Base-by-base conservation (phyloP, 495 filamentous ascomycete genomes). In the Aspergillus biplanus region DNA sequence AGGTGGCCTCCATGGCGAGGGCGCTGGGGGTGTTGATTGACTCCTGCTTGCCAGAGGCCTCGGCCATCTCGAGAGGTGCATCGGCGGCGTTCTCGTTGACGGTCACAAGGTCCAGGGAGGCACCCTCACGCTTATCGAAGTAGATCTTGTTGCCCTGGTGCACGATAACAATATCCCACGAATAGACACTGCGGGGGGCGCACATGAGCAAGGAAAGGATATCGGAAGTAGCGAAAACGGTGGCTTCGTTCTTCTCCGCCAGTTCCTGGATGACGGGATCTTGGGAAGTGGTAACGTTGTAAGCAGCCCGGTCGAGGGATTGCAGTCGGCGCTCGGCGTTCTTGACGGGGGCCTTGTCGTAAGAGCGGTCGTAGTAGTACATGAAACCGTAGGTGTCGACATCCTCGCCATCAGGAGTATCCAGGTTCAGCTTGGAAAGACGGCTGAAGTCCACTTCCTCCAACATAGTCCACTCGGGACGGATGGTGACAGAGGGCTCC, bases 191-290 rank as follows among this genome's bases (percentile, higher is more conserved):
- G 59, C 95, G 88, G 44, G 96, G 90, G 18, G 95, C 88, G 77
- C 96, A 98, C 95, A 99, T 99, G 67, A 99, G 88, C 94, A 97
- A 97, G 59, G 93, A 97, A 56, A 99, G 86, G 69, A 98, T 93
- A 76, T 89, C 96, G 74, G 97, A 92, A 11, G 94, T 97, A 61
- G 96, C 93, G 73, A 99, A 99, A 68, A 99, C 92, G 65, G 92
- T 96, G 15, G 94, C 95, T 75, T 97, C 92, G 71, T 97, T 89
- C 85, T 96, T 96, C 67, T 97, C 95, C 54, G 95, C 91, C 6
- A 98, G 85, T 67, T 97, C 93, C 80, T 98, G 93, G 71, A 99
- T 97, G 65, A 99, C 87, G 48, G 95, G 95, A 77, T 99, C 95
- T 58, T 90, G 90, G 4, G 92, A 92, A 11, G 95, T 97, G 12